Evolutionary conservation across 306 rosid genomes (phyloP), one percentile per base, ranked within the genome.

Genomic region (Prunus mira): DNA sequence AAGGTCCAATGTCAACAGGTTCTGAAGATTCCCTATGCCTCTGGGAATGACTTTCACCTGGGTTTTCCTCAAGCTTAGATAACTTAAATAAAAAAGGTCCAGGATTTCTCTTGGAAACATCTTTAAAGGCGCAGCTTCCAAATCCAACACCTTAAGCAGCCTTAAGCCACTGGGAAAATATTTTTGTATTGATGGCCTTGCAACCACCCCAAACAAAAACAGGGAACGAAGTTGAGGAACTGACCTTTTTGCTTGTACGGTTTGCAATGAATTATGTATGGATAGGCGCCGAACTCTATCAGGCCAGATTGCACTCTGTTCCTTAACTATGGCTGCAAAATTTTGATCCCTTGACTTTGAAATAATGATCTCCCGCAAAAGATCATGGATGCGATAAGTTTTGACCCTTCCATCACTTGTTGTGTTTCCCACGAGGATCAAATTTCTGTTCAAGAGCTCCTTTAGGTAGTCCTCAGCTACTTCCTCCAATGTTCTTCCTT

Each of bases 161-260:
- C 47, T 82, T 14, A 79, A 76, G 5, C 73, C 72, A 27, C 4
- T 47, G 34, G 47, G 58, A 45, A 72, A 65, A 65, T 24, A 2
- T 20, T 47, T 28, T 4, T 28, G 38, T 50, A 78, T 3, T 2
- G 73, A 73, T 19, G 82, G 25, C 57, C 65, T 64, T 34, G 85
- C 81, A 43, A 20, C 79, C n/a, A 51, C 78, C 10, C 86, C 80
- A 67, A 90, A 90, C 84, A 77, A 68, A 41, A 87, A 86, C 65
- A 90, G 82, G 51, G 95, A 90, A 57, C 87, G 90, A 55, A 90
- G 91, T 79, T 84, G 89, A 70, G 84, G 82, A 68, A 73, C 84
- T 49, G 88, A 82, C 83, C 86, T 80, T 34, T 79, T 81, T 47
- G 74, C 80, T 27, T 65, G 85, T 60, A 80, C 73, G 22, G 82